Percentiles rank a stretch among this genome's conserved stretches.
phyloP scores from a whole-genome alignment of 2,329 filamentous ascomycete species.

The Pseudogymnoascus sp. region DNA sequence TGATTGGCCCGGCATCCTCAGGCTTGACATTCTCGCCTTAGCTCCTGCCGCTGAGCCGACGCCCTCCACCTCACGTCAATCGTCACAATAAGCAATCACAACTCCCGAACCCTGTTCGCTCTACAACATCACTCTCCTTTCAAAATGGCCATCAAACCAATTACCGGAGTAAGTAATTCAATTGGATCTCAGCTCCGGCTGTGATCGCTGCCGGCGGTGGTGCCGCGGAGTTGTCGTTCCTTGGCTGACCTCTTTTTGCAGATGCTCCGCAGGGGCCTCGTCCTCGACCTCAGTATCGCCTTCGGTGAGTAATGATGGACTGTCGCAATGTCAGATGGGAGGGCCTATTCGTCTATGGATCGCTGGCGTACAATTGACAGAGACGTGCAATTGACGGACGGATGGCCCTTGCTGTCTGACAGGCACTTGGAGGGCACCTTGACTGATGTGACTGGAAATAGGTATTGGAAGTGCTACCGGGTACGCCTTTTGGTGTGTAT shows the following conservation, averaged over 20 bases:
- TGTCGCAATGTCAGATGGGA: background rate
- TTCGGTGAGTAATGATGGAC: slow-evolving; percentile 36
- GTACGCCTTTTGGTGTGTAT: slow-evolving; percentile 48
- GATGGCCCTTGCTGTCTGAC: slow-evolving; percentile 7
- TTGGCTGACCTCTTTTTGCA: slow-evolving; percentile 28
- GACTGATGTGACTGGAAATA: slow-evolving; percentile 22
- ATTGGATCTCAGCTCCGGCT: background rate
- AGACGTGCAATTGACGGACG: background rate
- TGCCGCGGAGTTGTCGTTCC: slow-evolving; percentile 9
- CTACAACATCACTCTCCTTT: slow-evolving; percentile 3
- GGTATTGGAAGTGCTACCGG: slow-evolving; percentile 45
- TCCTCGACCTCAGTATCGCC: slow-evolving; percentile 49
- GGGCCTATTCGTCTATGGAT: background rate
- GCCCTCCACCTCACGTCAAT: slow-evolving; percentile 15
- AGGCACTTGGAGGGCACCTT: slow-evolving; percentile 4
- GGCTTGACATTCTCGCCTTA: slow-evolving; percentile 10
- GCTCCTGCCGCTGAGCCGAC: slow-evolving; percentile 1
- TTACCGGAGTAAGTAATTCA: slow-evolving; percentile 28
- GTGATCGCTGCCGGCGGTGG: background rate
- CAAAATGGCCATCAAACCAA: slow-evolving; percentile 30
- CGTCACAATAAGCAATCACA: slow-evolving; percentile 22
- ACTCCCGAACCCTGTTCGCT: slow-evolving; percentile 14
- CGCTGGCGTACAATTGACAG: background rate
- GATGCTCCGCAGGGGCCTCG: slow-evolving; percentile 50
- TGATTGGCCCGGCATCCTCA: slow-evolving; percentile 10